A percentile compares a stretch with the other conserved stretches of the same genome.
These are phyloP conservation scores for Heterobasidion annosum DNA, from an alignment of 1,284 basidiomycete genomes.

Conservation along the genomic window DNA sequence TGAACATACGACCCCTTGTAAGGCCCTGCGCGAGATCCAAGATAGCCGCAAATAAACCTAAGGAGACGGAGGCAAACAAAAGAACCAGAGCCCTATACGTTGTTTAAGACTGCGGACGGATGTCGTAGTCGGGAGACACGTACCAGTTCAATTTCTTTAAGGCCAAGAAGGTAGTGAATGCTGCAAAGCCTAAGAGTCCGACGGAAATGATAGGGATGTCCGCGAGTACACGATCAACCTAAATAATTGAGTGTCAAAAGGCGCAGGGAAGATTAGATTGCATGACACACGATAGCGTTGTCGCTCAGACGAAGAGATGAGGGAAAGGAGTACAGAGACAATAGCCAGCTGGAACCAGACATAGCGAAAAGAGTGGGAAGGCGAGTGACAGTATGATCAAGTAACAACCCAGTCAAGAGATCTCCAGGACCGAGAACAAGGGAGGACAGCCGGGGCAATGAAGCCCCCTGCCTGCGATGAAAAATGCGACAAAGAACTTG, in stretches of 20 bases:
- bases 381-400: background rate
- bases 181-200: conserved; percentile 57
- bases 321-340: conserved; percentile 7
- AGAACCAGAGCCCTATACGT: conserved; percentile 35
- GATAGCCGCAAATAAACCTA: conserved; percentile 54
- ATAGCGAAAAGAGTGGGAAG: background rate
- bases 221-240: conserved; percentile 30
- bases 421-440: conserved; percentile 5
- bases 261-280: background rate
- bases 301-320: conserved; percentile 12
- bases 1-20: conserved; percentile 21
- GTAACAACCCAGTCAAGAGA: background rate
- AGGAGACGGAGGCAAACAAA: conserved; percentile 46
- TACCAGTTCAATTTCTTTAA: conserved; percentile 51
- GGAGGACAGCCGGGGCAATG: background rate
- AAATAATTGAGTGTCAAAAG: conserved; percentile 2
- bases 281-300: conserved; percentile 15
- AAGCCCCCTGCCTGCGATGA: conserved; percentile 1
- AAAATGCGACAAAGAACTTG: background rate
- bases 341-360: conserved; percentile 5
- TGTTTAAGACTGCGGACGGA: conserved; percentile 1
- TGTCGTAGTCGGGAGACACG: conserved; percentile 16
- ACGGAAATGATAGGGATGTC: conserved; percentile 63
- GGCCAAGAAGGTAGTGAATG: conserved; percentile 51
- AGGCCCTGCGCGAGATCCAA: conserved; percentile 57